Evolutionary conservation across 2,329 filamentous ascomycete genomes (phyloP).

Genomic region (Calcarisporium arbuscula): DNA sequence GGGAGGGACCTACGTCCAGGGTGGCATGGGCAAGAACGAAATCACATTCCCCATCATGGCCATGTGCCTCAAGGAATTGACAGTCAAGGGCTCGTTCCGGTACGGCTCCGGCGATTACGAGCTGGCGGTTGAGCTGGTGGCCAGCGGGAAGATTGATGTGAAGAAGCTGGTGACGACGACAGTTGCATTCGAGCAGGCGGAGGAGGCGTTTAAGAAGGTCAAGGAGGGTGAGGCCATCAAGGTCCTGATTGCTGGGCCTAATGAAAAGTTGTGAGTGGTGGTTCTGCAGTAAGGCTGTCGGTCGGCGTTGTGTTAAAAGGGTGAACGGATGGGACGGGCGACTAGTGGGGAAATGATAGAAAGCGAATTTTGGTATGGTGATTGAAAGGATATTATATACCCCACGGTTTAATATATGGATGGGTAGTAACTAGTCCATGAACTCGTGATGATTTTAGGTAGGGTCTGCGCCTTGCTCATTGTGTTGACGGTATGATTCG

Average conservation of each 20-base stretch:
- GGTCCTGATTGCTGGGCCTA: constrained; percentile 60
- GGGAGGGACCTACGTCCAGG: constrained; percentile 76
- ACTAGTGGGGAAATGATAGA: no score
- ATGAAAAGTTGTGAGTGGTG: constrained; percentile 46
- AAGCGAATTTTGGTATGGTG: not conserved
- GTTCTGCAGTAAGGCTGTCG: not conserved
- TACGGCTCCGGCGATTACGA: constrained; percentile 86
- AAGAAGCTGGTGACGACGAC: constrained; percentile 75
- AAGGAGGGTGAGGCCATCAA: constrained; percentile 75
- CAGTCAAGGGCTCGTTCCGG: constrained; percentile 79
- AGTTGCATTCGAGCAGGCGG: constrained; percentile 75
- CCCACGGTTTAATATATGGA: no score
- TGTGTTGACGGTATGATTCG: no score
- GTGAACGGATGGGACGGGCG: no score
- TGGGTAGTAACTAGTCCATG: no score
- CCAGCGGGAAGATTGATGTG: constrained; percentile 65
- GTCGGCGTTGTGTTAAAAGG: not conserved
- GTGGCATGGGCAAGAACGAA: constrained; percentile 82
- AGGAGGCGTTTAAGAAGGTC: constrained; percentile 80
- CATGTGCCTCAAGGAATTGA: constrained; percentile 84
- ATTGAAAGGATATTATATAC: no score
- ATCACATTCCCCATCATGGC: constrained; percentile 91
- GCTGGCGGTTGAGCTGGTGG: constrained; percentile 72
- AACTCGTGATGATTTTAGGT: no score
- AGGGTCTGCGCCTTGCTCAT: no score